Percentiles rank a stretch among this genome's conserved stretches.
Conservation (phyloP, 2,329 filamentous ascomycete genomes). For the Akanthomyces uredinophilus region DNA sequence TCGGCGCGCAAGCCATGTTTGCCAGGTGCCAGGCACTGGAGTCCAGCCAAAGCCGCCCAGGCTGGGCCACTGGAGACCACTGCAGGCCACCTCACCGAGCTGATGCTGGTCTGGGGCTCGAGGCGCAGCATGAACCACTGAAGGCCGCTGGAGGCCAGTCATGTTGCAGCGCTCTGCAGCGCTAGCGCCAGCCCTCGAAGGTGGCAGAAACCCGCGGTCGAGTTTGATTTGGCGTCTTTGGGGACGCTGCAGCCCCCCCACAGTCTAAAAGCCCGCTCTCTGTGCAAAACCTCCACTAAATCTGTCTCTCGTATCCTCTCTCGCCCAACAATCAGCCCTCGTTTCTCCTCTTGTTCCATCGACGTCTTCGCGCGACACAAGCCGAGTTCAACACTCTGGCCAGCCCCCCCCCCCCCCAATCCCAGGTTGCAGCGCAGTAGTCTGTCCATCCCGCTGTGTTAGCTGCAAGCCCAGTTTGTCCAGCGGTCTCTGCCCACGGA, state of each 20-base stretch:
- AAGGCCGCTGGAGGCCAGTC: neutral
- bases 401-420: too few relatives aligned
- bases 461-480: neutral
- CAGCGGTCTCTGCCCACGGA: neutral
- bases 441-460: neutral
- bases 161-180: neutral
- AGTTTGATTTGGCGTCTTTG: neutral
- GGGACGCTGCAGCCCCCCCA: neutral
- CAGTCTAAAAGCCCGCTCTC: neutral
- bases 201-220: neutral
- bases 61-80: neutral
- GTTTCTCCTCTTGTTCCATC: neutral
- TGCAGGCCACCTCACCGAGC: neutral
- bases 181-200: neutral
- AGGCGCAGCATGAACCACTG: neutral
- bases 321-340: neutral
- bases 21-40: too few relatives aligned
- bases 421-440: constrained; percentile 1
- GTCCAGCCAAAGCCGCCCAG: too few relatives aligned
- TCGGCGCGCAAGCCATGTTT: too few relatives aligned
- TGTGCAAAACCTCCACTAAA: neutral
- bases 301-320: neutral
- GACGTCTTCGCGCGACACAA: constrained; percentile 1
- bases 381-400: neutral
- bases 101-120: neutral